Evolutionary conservation across 805 yeast genomes (phyloP), one percentile per base, ranked within the genome.

Genomic region (Saccharomyces jurei): DNA sequence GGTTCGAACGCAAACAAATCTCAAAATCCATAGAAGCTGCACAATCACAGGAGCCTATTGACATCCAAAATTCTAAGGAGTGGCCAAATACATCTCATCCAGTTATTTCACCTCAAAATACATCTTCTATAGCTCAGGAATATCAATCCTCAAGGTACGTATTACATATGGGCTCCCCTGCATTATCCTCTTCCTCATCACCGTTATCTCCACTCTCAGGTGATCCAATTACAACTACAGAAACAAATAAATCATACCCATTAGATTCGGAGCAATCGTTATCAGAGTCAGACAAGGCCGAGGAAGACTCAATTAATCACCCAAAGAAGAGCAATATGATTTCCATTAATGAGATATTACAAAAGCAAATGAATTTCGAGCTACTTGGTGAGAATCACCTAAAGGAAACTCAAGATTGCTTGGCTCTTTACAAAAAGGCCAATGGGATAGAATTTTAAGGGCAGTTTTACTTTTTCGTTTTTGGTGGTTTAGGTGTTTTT

Each of bases 331-430:
- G 29, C 48, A 32, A 41, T 30, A 46, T 47, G 30, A 49, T 52
- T 13, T 50, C 55, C 26, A 57, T 61, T 13, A 53, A 54, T 32
- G 58, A 60, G 25, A 52, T 56, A 26, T 49, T 61, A 31, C 50
- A 52, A 30, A 58, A 50, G 41, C 63, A 61, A 44, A 55, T 63
- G 63, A 60, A 61, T 27, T 58, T 53, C 1, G 36, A 54, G 9
- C 51, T 52, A 9, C 51, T 62, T 48, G 61, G 60, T 29, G 61
- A 60, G 46, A 56, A 55, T 22, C 61, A 59, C 21, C 47, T 56
- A 29, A 56, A 61, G 46, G 64, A 63, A 46, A 60, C 60, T 17
- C 60, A 60, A 47, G 61, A 60, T 31, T 63, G 56, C 53, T 17
- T 60, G 51, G 59, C 62, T 32, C 58, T 63, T 36, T 63, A 61